A percentile compares a stretch with the other conserved stretches of the same genome.
Conservation (phyloP, 1,284 basidiomycete genomes). For the Puccinia triticina region DNA sequence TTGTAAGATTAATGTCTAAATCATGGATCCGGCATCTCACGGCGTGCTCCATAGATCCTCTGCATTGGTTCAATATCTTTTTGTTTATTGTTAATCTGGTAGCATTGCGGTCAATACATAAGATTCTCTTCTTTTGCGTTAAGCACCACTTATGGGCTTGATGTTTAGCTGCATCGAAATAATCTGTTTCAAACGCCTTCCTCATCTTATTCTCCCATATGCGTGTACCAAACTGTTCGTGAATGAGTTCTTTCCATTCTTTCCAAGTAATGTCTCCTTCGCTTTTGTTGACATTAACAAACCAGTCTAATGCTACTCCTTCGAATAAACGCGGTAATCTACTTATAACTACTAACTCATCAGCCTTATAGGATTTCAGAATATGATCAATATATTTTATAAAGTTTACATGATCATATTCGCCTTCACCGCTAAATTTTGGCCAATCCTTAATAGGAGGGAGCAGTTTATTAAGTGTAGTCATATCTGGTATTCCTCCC, state of each 20-base stretch:
- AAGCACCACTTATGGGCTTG: slow-evolving; percentile 7
- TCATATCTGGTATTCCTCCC: too few species aligned
- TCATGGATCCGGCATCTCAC: background rate
- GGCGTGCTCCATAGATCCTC: too few species aligned
- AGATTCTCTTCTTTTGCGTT: background rate
- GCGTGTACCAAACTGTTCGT: background rate
- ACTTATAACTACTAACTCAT: background rate
- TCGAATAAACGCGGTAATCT: background rate
- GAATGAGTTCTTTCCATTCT: background rate
- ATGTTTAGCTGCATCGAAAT: slow-evolving; percentile 5
- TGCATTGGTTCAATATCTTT: background rate
- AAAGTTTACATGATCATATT: too few species aligned
- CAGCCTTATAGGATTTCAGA: background rate
- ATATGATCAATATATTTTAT: too few species aligned
- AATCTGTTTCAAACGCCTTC: background rate
- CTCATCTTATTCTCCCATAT: background rate
- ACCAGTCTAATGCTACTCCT: slow-evolving; percentile 11
- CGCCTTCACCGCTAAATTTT: background rate
- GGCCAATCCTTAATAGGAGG: slow-evolving; percentile 4
- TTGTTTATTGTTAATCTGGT: background rate
- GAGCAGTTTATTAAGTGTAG: slow-evolving; percentile 1
- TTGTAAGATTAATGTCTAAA: background rate
- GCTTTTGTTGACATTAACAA: background rate
- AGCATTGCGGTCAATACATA: background rate
- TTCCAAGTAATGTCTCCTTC: background rate